A percentile compares a stretch with the other conserved stretches of the same genome.
Evolutionary conservation across 2,329 filamentous ascomycete genomes (phyloP).

Genomic region (Neofusicoccum parvum): DNA sequence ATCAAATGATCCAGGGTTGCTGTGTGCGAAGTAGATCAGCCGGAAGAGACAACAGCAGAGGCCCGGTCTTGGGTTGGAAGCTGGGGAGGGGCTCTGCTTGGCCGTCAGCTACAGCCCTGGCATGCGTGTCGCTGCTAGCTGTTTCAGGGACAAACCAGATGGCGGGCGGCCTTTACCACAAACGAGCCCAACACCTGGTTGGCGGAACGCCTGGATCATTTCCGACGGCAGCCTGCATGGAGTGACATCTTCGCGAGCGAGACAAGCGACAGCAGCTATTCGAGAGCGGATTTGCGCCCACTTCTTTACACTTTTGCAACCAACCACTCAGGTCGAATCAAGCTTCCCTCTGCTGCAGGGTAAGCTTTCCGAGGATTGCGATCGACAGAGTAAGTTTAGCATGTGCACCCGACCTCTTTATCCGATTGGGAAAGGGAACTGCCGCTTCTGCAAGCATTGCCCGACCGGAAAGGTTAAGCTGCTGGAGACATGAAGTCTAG

Average conservation of each 20-base stretch:
- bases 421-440: no score
- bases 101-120: neutral
- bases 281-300: no score
- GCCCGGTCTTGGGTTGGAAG: neutral
- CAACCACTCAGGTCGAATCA: no score
- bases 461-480: no score
- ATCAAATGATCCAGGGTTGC: neutral
- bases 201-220: neutral
- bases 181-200: neutral
- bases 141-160: neutral
- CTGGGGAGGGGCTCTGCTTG: neutral
- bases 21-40: neutral
- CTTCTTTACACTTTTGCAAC: no score
- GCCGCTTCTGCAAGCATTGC: no score
- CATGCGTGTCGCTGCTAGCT: neutral
- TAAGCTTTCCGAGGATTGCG: neutral
- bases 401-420: neutral
- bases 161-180: neutral
- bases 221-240: neutral
- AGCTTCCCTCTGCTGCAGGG: no score
- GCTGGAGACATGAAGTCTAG: no score
- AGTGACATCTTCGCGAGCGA: neutral
- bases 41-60: neutral
- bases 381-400: neutral
- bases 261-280: no score